phyloP scores from a whole-genome alignment of 768 basidiomycete genomes.

The Boletales sp. region DNA sequence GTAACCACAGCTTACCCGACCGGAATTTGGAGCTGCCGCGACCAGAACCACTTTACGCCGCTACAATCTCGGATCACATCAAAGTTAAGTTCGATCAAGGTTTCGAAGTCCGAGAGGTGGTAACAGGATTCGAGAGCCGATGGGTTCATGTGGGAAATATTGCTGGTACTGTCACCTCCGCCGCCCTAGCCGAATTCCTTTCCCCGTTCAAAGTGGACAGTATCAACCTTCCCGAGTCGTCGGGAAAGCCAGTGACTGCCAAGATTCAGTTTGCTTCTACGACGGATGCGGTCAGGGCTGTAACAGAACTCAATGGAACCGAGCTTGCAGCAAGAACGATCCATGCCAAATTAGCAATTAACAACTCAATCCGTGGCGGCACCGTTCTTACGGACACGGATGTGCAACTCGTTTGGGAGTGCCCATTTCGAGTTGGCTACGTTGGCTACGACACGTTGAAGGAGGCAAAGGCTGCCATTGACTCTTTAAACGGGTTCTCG shows the following conservation, averaged over 20 bases:
- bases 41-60: conserved; percentile 19
- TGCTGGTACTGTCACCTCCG: conserved; percentile 32
- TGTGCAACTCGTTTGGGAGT: conserved; percentile 59
- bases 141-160: conserved; percentile 56
- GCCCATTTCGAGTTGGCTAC: conserved; percentile 54
- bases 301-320: conserved; percentile 45
- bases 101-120: conserved; percentile 52
- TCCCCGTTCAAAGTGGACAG: conserved; percentile 40
- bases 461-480: conserved; percentile 51
- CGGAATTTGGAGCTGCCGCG: neutral
- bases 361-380: conserved; percentile 31
- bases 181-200: conserved; percentile 38
- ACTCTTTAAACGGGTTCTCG: conserved; percentile 34
- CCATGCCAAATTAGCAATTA: conserved; percentile 44
- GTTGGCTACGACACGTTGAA: conserved; percentile 54
- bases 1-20: neutral
- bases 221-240: conserved; percentile 30
- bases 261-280: conserved; percentile 48
- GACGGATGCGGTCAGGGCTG: conserved; percentile 52
- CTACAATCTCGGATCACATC: conserved; percentile 51
- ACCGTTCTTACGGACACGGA: conserved; percentile 49
- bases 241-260: conserved; percentile 27
- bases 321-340: conserved; percentile 38
- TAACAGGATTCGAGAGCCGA: conserved; percentile 68
- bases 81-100: conserved; percentile 57